phyloP scores from a whole-genome alignment of 805 yeast species.

The Spathaspora girioi region DNA sequence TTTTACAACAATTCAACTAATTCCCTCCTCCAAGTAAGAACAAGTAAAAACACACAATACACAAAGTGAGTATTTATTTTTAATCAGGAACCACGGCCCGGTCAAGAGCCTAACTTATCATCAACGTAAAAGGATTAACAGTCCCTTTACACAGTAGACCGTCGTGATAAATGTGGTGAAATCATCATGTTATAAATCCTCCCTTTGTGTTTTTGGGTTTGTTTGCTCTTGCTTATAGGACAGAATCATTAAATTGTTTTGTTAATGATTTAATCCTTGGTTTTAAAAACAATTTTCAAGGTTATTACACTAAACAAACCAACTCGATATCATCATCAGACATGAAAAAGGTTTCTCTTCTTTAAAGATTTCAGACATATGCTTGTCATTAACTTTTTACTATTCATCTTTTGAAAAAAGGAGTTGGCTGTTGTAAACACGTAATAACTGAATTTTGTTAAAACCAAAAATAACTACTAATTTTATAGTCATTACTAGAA shows the following conservation, averaged over 20 bases:
- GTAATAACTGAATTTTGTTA: not conserved
- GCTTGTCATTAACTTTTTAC: slow-evolving; percentile 83
- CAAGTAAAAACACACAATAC: too few relatives aligned
- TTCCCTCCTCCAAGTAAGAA: not conserved
- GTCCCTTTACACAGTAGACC: slow-evolving; percentile 47
- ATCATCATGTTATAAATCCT: slow-evolving; percentile 34
- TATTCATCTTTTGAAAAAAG: slow-evolving; percentile 55
- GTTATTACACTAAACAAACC: not conserved
- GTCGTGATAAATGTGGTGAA: slow-evolving; percentile 47
- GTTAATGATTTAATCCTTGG: not conserved
- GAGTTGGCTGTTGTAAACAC: too few relatives aligned
- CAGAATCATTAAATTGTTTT: not conserved
- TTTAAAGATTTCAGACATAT: slow-evolving; percentile 81
- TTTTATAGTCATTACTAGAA: not conserved
- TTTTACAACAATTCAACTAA: not conserved
- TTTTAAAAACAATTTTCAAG: not conserved
- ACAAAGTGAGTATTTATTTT: not conserved
- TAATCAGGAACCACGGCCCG: slow-evolving; percentile 49
- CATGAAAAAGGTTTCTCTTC: slow-evolving; percentile 58
- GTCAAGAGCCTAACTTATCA: slow-evolving; percentile 46
- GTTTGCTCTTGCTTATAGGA: not conserved
- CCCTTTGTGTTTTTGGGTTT: not conserved
- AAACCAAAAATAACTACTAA: not conserved
- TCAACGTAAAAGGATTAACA: slow-evolving; percentile 43
- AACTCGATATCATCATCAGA: slow-evolving; percentile 30